Evolutionary conservation across 257 asterid genomes (phyloP).

Genomic region (Fraxinus anomala): DNA sequence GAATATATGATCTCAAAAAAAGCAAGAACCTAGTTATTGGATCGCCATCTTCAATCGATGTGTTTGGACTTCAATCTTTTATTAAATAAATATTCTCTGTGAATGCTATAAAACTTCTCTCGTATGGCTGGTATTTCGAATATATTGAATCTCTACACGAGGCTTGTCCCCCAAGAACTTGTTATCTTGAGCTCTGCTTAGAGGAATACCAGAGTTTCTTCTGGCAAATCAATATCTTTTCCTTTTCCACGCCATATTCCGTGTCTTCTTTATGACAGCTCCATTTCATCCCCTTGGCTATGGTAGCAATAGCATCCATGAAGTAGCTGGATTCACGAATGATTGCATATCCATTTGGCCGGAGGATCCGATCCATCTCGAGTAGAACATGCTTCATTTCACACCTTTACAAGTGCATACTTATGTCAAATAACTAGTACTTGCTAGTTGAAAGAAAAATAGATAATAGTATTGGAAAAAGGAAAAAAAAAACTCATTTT

Average conservation of each 20-base stretch:
- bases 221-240: conserved; percentile 35
- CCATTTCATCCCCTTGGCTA: conserved; percentile 35
- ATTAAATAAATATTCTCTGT: not conserved
- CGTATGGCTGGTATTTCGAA: not conserved
- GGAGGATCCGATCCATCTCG: conserved; percentile 37
- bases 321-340: conserved; percentile 32
- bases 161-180: not conserved
- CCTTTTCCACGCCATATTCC: conserved; percentile 22
- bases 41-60: not conserved
- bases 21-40: not conserved
- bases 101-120: not conserved
- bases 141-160: not conserved
- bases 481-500: no score
- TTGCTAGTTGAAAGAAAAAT: not conserved
- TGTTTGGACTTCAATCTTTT: not conserved
- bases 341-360: conserved; percentile 29
- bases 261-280: conserved; percentile 33
- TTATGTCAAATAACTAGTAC: not conserved
- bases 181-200: conserved; percentile 23
- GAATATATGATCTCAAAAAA: not conserved
- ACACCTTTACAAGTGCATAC: conserved; percentile 23
- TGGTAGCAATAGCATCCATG: conserved; percentile 22
- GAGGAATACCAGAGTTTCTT: conserved; percentile 28
- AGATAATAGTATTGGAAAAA: not conserved
- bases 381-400: conserved; percentile 37